Evolutionary conservation across 306 rosid genomes (phyloP).

Genomic region (Luffa aegyptiaca): DNA sequence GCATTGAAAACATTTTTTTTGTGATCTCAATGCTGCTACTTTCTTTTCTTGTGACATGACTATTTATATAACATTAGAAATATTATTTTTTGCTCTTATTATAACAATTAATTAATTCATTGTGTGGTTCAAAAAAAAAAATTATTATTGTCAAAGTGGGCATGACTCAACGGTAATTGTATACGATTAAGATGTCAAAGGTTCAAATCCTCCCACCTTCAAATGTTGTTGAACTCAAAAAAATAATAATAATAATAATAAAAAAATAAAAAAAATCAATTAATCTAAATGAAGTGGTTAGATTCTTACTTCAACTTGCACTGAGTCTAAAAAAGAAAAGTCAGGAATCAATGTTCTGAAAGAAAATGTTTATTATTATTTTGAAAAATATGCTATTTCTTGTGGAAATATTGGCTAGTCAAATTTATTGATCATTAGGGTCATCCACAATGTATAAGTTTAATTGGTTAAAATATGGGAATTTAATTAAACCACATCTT

Average conservation of each 20-base stretch:
- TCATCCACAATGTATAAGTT: background rate
- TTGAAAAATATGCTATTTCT: background rate
- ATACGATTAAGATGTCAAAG: too few relatives aligned
- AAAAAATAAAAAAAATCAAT: too few relatives aligned
- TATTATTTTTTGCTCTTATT: too few relatives aligned
- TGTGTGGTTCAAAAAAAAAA: too few relatives aligned
- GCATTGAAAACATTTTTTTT: background rate
- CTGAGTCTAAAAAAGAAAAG: background rate
- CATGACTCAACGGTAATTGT: too few relatives aligned
- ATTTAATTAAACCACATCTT: background rate
- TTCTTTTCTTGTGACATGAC: background rate
- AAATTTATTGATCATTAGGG: background rate
- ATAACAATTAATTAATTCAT: too few relatives aligned
- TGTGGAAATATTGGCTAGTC: background rate
- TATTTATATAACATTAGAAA: background rate
- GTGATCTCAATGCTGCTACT: background rate
- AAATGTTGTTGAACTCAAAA: too few relatives aligned
- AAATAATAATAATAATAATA: too few relatives aligned
- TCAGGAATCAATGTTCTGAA: background rate
- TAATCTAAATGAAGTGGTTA: background rate
- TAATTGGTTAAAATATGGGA: background rate
- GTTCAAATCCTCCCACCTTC: too few relatives aligned
- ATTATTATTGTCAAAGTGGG: too few relatives aligned
- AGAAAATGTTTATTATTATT: background rate
- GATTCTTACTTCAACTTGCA: background rate